Percentiles rank a stretch among this genome's conserved stretches.
Evolutionary conservation across 805 yeast genomes (phyloP).

Genomic region (Kurtzmaniella fragi): DNA sequence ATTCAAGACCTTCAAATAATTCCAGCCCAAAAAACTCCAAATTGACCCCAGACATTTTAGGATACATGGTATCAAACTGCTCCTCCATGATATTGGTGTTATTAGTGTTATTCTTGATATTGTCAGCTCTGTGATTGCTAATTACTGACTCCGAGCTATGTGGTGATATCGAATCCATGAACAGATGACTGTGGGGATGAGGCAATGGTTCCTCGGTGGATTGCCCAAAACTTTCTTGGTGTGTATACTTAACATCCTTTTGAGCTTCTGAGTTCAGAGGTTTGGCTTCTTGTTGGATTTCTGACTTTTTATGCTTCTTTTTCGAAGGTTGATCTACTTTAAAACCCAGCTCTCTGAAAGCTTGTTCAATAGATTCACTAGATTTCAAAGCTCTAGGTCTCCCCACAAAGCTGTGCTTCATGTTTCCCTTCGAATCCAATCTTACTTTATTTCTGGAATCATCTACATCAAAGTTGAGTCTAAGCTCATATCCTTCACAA

Average conservation of each 20-base stretch:
- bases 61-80: neutral
- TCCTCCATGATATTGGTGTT: neutral
- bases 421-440: conserved; percentile 23
- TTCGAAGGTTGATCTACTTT: too few relatives aligned
- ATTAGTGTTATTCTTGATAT: neutral
- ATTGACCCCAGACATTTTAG: conserved; percentile 10
- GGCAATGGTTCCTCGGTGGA: neutral
- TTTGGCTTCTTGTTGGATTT: too few relatives aligned
- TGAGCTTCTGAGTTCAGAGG: too few relatives aligned
- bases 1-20: conserved; percentile 21
- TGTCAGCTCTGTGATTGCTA: neutral
- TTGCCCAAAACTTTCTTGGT: too few relatives aligned
- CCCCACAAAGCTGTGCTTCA: conserved; percentile 40
- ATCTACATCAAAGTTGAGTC: conserved; percentile 47
- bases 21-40: conserved; percentile 18
- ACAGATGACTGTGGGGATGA: neutral
- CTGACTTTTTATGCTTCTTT: too few relatives aligned
- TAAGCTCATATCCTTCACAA: conserved; percentile 49
- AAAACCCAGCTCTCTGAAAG: too few relatives aligned
- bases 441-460: conserved; percentile 31
- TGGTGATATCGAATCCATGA: neutral
- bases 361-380: too few relatives aligned
- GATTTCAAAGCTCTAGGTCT: conserved; percentile 24
- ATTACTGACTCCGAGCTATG: neutral
- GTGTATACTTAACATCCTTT: too few relatives aligned